Evolutionary conservation across 805 yeast genomes (phyloP), one percentile per base, ranked within the genome.

Genomic region (Clavispora phyllophila): DNA sequence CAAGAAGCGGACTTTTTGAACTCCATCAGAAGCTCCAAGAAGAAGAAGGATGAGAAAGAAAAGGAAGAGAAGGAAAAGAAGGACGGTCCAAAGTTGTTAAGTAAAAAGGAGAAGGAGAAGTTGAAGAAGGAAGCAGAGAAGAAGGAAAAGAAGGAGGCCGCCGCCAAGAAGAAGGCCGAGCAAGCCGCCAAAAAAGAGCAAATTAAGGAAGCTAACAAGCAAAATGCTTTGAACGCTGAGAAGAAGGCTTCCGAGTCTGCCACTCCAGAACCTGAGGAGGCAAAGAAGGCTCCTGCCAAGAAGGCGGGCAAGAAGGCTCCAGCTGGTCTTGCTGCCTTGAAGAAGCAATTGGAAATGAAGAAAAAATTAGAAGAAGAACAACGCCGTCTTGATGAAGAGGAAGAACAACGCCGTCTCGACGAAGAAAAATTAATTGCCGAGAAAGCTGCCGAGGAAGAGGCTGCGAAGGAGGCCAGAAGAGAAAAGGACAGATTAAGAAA

Each of bases 121-220:
- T 96, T 93, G 66, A 87, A 87, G 80, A 95, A 91, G 65, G 96
- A 90, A 64, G 81, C 79, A 51, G 95, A 86, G 61, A 91, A 91
- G 74, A 87, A 83, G 55, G 77, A 82, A 65, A 91, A 91, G 83
- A 89, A 87, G 70, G 95, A 87, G 55, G 78, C 81, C 46, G 96
- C 96, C 35, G 85, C 82, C 42, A 84, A 81, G 67, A 89, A 88
- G 78, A 89, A 88, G 66, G 80, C 75, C 33, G 81, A 78, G 51
- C 82, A 78, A 52, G 80, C 78, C 18, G 74, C 73, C 54, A 76
- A 78, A 66, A 79, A 76, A 52, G 78, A 73, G 51, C 79, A 75
- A 53, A 76, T 76, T 49, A 76, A 75, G 43, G 72, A 69, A 47
- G 71, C 72, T 25, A 70, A 67, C 48, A 70, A 65, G 55, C 65